These are phyloP conservation scores for Acorus gramineus DNA, from an alignment of 106 monocot genomes.

Conservation along the genomic window DNA sequence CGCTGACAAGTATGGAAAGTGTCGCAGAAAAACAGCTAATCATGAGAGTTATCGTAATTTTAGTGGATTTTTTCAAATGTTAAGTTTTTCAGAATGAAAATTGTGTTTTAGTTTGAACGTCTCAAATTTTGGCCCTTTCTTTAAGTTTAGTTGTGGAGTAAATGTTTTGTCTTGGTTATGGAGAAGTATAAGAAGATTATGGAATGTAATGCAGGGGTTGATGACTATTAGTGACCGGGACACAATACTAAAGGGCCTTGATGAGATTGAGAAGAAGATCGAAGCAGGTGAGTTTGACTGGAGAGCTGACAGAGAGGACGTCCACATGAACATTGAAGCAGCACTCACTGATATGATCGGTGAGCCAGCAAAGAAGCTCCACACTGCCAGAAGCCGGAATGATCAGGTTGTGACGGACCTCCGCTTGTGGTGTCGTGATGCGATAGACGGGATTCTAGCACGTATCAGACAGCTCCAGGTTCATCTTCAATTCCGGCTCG, in stretches of 20 bases:
- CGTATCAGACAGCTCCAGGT: constrained; percentile 77
- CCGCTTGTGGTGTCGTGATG: constrained; percentile 88
- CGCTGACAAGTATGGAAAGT: too few relatives aligned
- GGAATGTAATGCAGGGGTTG: constrained; percentile 43
- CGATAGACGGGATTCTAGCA: constrained; percentile 59
- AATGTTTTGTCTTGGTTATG: too few relatives aligned
- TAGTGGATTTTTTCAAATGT: too few relatives aligned
- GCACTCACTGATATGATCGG: constrained; percentile 79
- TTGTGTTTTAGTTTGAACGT: too few relatives aligned
- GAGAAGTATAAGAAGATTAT: too few relatives aligned
- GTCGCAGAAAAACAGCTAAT: too few relatives aligned
- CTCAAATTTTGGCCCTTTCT: too few relatives aligned
- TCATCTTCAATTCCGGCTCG: background rate
- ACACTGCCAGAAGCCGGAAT: constrained; percentile 93
- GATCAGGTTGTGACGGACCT: constrained; percentile 94
- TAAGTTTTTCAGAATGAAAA: too few relatives aligned
- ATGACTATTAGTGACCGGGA: constrained; percentile 57
- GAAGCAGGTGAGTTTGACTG: constrained; percentile 69
- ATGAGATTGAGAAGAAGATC: constrained; percentile 67
- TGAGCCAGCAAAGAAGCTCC: constrained; percentile 95
- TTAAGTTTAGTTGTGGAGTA: too few relatives aligned
- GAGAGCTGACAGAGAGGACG: constrained; percentile 89
- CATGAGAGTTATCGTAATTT: too few relatives aligned
- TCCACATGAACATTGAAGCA: constrained; percentile 99
- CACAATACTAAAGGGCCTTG: constrained; percentile 69